Evolutionary conservation across 495 filamentous ascomycete genomes (phyloP).

Genomic region (Articulospora tetracladia): DNA sequence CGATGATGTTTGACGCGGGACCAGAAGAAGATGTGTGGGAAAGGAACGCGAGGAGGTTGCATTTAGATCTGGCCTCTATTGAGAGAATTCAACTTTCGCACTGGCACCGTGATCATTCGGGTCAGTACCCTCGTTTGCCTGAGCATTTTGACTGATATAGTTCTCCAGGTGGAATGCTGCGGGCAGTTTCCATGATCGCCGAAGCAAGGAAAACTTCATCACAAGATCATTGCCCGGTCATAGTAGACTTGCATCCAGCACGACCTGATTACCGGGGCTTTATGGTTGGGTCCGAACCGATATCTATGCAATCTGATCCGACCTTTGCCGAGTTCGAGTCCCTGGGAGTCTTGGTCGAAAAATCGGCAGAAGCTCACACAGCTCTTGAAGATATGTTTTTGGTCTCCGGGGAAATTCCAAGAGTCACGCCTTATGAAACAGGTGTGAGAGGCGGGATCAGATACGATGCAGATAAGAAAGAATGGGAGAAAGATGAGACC

Average conservation of each 20-base stretch:
- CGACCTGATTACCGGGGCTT: conserved; percentile 53
- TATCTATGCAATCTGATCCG: conserved; percentile 56
- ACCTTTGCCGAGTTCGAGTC: conserved; percentile 46
- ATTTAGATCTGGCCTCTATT: conserved; percentile 37
- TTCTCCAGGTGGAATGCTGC: conserved; percentile 40
- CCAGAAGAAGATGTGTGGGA: conserved; percentile 56
- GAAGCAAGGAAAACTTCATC: conserved; percentile 36
- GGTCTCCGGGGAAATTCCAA: conserved; percentile 54
- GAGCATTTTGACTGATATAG: conserved; percentile 20
- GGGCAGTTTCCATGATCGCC: conserved; percentile 38
- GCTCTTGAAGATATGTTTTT: conserved; percentile 54
- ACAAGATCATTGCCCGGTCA: conserved; percentile 25
- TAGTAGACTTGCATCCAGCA: conserved; percentile 52
- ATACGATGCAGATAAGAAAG: conserved; percentile 37
- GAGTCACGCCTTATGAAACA: conserved; percentile 49
- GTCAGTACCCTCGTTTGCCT: conserved; percentile 27
- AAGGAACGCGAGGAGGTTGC: conserved; percentile 47
- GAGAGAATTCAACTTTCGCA: conserved; percentile 42
- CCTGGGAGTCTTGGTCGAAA: conserved; percentile 44
- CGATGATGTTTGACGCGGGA: conserved; percentile 58
- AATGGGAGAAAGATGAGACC: conserved; percentile 52
- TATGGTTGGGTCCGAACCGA: conserved; percentile 33
- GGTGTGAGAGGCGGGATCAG: conserved; percentile 46
- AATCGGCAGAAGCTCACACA: conserved; percentile 41
- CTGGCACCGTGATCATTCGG: conserved; percentile 58